Base-by-base conservation (phyloP, 2,329 filamentous ascomycete genomes). In the Penicillium nordicum region DNA sequence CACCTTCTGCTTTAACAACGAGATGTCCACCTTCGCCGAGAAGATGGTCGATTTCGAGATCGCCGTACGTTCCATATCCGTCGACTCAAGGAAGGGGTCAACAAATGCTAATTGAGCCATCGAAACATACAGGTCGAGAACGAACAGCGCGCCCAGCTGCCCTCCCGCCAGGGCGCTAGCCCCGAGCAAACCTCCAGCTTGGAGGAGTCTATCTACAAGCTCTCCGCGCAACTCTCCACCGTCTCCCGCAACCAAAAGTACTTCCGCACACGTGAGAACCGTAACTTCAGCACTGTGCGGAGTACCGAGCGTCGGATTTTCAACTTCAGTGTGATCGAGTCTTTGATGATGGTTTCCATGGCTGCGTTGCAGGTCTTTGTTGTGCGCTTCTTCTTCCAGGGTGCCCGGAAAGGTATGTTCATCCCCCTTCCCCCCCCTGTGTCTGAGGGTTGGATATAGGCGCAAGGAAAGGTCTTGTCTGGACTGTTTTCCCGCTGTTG, bases 11-110 rank as follows among this genome's bases (percentile, higher is more conserved):
- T 99, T 99, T 81, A 89, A 92, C 78, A 99, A 99, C 72, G 89
- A 94, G 72, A 96, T 99, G 89, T 96, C 90, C 71, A 97, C 93
- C 0, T 97, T 96, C 73, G 88, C 92, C 50, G 94, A 99, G 78
- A 99, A 99, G 80, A 87, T 91, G 73, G 92, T 99, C 62, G 94
- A 99, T 75, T 97, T 99, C 71, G 94, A 99, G 79, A 96, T 99
- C 72, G 84, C 92, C 60, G 93, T 94, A 80, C 60, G 88, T 77
- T 57, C 25, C 40, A 38, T n/a, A 36, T 46, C 42, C 41, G 27
- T 18, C n/a, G 5, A 23, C 41, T 23, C 14, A 30, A 32, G 34
- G 32, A 30, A 29, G n/a, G 10, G 3, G 4, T 25, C 36, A 23
- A 29, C 29, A 29, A 29, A 36, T 34, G 45, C 41, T 45, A 18